Evolutionary conservation across 345 rosid species (phyloP), one percentile per base, ranked within the genome.

Genomic region (Mallotus nudiflorus): DNA sequence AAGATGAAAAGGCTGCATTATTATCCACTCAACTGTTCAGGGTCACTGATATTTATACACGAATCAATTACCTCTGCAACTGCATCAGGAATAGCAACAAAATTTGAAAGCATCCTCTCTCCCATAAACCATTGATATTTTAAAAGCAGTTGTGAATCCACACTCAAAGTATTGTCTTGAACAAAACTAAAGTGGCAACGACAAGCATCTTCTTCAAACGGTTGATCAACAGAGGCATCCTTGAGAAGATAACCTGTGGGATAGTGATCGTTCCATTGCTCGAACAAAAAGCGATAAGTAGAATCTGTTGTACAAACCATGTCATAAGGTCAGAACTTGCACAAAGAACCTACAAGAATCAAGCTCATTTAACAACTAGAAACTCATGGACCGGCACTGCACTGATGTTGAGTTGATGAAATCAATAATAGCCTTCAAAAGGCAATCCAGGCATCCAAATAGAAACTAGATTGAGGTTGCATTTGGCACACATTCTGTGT

Each of bases 201-300:
- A 77, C 98, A 94, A 75, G 88, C 85, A 79, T 93, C 91, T 78
- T 90, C 96, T 86, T 94, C 98, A 55, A 86, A 89, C 73, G 98
- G 98, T 66, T 88, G 79, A 81, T 94, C 96, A 77, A 91, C 76
- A 68, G 80, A 87, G 33, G 90, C 96, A 79, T 88, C 97, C 82
- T 91, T 90, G 53, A 91, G 82, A 48, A 88, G 72, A 85, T 86
- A 90, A 50, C 89, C 93, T 19, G 80, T 76, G 33, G 98, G 98
- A 66, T 88, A 80, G 46, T 67, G 71, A 62, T 90, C 92, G 85
- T 82, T 87, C 98, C 98, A 94, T 76, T 83, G 91, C 79, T 91
- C 97, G 67, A 78, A 85, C 29, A 94, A 81, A 85, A 88, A 94
- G 81, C 55, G 71, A 76, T 87, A 87, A 67, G 93, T 88, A 22